Conservation (phyloP, 345 rosid genomes). For the Eucalyptus albens region DNA sequence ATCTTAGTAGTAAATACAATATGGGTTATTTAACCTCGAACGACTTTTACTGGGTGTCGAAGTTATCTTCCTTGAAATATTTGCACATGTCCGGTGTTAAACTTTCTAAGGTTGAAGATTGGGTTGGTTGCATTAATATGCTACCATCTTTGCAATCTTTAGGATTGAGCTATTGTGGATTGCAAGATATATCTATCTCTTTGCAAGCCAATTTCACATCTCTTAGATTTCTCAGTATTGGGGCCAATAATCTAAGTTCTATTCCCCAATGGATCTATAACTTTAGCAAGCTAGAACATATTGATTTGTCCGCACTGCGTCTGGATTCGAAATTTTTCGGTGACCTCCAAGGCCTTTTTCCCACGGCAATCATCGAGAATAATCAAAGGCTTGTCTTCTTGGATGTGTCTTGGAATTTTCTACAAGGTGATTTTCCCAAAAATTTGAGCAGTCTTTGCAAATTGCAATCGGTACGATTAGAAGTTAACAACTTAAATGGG, state of each 20-base stretch:
- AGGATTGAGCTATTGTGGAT: accelerated
- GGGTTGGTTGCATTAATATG: background rate
- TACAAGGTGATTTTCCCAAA: background rate
- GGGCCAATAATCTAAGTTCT: background rate
- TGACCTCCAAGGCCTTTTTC: background rate
- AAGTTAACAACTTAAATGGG: too few relatives aligned
- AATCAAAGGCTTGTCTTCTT: background rate
- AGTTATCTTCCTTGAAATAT: background rate
- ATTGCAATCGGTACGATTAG: background rate
- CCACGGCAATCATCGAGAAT: background rate
- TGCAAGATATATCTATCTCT: background rate
- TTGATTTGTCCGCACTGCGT: too few relatives aligned
- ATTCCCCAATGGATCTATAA: background rate
- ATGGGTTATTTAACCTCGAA: accelerated
- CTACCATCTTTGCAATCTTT: background rate
- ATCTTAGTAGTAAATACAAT: accelerated
- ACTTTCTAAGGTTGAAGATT: background rate
- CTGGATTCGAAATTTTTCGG: too few relatives aligned
- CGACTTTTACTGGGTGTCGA: background rate
- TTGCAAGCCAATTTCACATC: background rate
- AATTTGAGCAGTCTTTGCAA: background rate
- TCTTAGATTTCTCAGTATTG: background rate
- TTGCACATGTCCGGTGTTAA: background rate
- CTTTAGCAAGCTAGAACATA: background rate
- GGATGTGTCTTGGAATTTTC: accelerated